phyloP scores from a whole-genome alignment of 345 rosid genomes.

The Ceriops decandra region DNA sequence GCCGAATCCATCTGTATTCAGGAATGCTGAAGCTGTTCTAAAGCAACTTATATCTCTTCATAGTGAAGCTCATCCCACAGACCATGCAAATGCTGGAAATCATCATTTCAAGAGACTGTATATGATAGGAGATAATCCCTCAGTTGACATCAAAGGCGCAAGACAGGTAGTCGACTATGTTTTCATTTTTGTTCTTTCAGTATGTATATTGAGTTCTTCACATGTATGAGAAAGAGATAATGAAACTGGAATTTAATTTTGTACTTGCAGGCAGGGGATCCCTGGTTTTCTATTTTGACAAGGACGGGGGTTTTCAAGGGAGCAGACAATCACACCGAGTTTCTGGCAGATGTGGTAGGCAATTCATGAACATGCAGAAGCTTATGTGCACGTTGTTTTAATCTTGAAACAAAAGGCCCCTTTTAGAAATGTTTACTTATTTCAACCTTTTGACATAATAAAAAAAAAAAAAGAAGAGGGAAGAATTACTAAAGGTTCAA shows the following conservation, averaged over 20 bases:
- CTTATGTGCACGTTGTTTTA: background rate
- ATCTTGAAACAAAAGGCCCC: background rate
- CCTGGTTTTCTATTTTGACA: conserved; percentile 87
- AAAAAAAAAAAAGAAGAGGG: too few species aligned
- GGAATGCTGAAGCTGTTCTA: conserved; percentile 56
- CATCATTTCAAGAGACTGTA: conserved; percentile 55
- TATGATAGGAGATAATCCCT: conserved; percentile 88
- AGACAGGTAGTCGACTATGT: conserved; percentile 39
- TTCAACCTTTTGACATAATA: background rate
- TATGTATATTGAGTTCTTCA: background rate
- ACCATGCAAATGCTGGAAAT: conserved; percentile 17
- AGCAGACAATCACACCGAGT: conserved; percentile 46
- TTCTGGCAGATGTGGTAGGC: conserved; percentile 69
- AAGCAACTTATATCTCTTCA: conserved; percentile 40
- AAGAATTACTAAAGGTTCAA: too few species aligned
- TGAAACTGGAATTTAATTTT: too few species aligned
- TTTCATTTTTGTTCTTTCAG: background rate
- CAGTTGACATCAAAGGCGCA: conserved; percentile 72
- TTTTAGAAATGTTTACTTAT: background rate
- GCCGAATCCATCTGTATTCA: conserved; percentile 74
- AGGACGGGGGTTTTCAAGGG: conserved; percentile 89
- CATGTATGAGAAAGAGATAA: background rate
- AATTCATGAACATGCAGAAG: background rate
- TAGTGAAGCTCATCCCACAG: background rate
- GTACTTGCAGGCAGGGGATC: conserved; percentile 60